Base-by-base conservation (phyloP, 768 basidiomycete genomes). In the Daedaleopsis sinensis region DNA sequence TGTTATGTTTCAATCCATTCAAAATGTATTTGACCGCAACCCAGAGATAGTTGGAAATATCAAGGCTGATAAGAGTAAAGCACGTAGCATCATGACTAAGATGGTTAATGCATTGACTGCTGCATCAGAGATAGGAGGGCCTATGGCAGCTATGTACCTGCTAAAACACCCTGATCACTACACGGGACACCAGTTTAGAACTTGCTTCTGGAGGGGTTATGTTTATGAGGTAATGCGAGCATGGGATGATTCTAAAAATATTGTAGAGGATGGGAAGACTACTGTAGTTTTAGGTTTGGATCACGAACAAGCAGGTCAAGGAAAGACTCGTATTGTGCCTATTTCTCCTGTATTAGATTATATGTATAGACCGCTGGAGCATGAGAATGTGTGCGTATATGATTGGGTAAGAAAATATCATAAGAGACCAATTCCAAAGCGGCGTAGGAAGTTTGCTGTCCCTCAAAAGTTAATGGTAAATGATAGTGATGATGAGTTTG, bases 101-200 rank as follows among this genome's bases (percentile, higher is more conserved):
- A 43, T 57, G 19, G 57, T 57, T 23, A 57, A 57, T 50, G 24
- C 57, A 8, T 21, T 56, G n/a, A 62, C 61, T 23, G 52, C 52
- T 9, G 18, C 18, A 21, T 27, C 24, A 35, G 57, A 65, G 47
- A 59, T 59, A 32, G 59, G 62, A 15, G 62, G 52, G 7, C 65
- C 65, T 1, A 66, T 66, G 62, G 52, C 58, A 37, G 59, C 58
- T 19, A 55, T 51, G 55, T 53, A 67, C 42, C 23, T 67, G 27
- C 55, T 67, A 8, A 59, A 59, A 6, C 56, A 57, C 19, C 59
- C 59, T 13, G 65, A 67, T 46, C 65, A 64, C 49, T 67, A 67
- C 42, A 67, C 59, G 7, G 42, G 49, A 21, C 46, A 67, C 18
- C 44, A 39, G n/a, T 67, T 67, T 43, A 51, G 54, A 24, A 10